Conservation (phyloP, 2,329 filamentous ascomycete species). For the Fusarium protoensiforme region DNA sequence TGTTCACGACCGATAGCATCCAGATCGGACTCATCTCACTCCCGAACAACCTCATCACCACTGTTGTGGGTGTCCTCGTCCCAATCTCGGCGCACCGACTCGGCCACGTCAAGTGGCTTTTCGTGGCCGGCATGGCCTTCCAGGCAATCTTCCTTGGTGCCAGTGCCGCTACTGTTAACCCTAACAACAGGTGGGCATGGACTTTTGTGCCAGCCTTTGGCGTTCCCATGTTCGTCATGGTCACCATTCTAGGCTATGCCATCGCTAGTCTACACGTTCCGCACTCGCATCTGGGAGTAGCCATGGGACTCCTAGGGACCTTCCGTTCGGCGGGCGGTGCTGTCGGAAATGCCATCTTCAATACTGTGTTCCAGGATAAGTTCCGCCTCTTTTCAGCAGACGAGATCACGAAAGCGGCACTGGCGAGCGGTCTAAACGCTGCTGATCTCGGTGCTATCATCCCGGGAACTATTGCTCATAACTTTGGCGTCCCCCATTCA, state of each 20-base stretch:
- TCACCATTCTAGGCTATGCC: conserved; percentile 17
- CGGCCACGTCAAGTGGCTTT: conserved; percentile 14
- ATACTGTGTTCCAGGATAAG: conserved; percentile 20
- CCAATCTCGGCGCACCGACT: conserved; percentile 4
- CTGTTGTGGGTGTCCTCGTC: background rate
- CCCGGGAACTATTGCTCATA: background rate
- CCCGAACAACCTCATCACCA: conserved; percentile 1
- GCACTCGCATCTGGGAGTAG: conserved; percentile 21
- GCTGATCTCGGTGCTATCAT: conserved; percentile 3
- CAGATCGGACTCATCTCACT: conserved; percentile 12
- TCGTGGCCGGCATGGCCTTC: conserved; percentile 3
- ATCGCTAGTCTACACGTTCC: conserved; percentile 26
- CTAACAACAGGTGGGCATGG: conserved; percentile 23
- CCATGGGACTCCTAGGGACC: conserved; percentile 20
- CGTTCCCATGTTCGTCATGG: conserved; percentile 18
- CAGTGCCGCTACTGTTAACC: conserved; percentile 21
- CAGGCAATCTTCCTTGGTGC: conserved; percentile 22
- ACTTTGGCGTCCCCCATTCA: conserved; percentile 3
- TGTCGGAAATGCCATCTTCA: conserved; percentile 19
- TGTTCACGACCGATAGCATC: conserved; percentile 23
- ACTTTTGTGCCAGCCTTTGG: conserved; percentile 25
- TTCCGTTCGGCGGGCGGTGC: conserved; percentile 19
- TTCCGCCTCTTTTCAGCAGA: conserved; percentile 5
- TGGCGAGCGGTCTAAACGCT: background rate
- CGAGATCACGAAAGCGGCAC: background rate